These are phyloP conservation scores for Tylopilus plumbeoviolaceoides DNA, from an alignment of 768 basidiomycete genomes.

Conservation along the genomic window DNA sequence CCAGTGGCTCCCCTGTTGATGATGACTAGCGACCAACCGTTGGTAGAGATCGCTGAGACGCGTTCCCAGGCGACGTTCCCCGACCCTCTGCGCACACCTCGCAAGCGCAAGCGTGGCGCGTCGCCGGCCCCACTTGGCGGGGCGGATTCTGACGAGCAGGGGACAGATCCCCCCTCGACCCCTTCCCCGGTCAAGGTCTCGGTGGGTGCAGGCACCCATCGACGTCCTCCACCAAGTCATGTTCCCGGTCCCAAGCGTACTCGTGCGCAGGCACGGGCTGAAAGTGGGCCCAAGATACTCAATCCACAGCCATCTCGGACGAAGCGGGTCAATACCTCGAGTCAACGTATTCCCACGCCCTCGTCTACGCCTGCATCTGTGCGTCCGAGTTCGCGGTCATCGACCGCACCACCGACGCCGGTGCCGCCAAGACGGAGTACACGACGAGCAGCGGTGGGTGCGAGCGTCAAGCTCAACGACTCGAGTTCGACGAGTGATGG, in stretches of 20 bases:
- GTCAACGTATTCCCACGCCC: conserved; percentile 25
- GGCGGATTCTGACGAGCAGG: conserved; percentile 9
- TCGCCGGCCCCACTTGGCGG: conserved; percentile 2
- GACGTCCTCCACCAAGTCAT: neutral
- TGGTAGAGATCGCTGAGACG: conserved; percentile 1
- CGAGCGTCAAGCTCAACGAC: conserved; percentile 8
- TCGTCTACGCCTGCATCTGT: conserved; percentile 18
- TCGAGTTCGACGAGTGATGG: conserved; percentile 1
- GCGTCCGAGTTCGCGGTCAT: conserved; percentile 4
- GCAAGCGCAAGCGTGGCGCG: conserved; percentile 23
- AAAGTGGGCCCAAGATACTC: neutral
- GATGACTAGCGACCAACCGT: conserved; percentile 18
- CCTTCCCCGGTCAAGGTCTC: conserved; percentile 32
- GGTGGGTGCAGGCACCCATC: neutral
- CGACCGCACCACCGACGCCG: conserved; percentile 17
- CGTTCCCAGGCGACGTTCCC: conserved; percentile 14
- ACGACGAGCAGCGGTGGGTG: conserved; percentile 22
- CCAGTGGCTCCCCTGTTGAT: conserved; percentile 22
- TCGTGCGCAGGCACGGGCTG: conserved; percentile 15
- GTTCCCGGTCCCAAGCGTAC: conserved; percentile 4
- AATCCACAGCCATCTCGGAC: neutral
- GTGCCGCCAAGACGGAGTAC: conserved; percentile 23
- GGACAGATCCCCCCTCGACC: conserved; percentile 18
- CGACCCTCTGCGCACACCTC: conserved; percentile 31
- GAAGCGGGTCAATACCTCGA: conserved; percentile 17